phyloP scores from a whole-genome alignment of 2,329 filamentous ascomycete genomes.

The Pseudopithomyces chartarum region DNA sequence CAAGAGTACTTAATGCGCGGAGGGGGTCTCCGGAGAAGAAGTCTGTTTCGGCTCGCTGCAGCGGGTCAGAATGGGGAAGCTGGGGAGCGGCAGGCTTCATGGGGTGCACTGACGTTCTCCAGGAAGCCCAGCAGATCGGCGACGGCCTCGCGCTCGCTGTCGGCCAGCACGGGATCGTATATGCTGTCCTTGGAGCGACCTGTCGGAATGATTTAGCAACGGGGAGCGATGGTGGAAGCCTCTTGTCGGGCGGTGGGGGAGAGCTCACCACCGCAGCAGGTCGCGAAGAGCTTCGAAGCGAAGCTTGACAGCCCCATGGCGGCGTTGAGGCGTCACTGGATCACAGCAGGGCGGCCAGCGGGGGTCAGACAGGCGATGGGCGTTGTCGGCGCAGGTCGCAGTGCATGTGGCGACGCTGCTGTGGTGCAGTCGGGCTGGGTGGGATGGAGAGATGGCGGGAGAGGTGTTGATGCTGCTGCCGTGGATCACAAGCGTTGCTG shows the following conservation, averaged over 20 bases:
- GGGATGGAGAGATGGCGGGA: constrained; percentile 16
- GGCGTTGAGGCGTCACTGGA: constrained; percentile 32
- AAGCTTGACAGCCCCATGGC: constrained; percentile 45
- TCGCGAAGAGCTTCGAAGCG: constrained; percentile 43
- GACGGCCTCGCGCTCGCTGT: constrained; percentile 95
- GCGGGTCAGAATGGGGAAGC: constrained; percentile 37
- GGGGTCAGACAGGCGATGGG: constrained; percentile 14
- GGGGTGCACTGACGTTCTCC: constrained; percentile 74
- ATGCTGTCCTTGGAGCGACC: constrained; percentile 54
- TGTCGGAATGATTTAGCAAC: constrained; percentile 31
- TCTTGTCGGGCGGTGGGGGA: not conserved
- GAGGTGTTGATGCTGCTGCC: not conserved
- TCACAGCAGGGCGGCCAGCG: constrained; percentile 30
- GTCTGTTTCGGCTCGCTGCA: constrained; percentile 90
- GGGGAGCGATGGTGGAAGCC: constrained; percentile 3
- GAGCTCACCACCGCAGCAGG: constrained; percentile 46
- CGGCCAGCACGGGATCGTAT: constrained; percentile 72
- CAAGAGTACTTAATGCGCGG: constrained; percentile 89
- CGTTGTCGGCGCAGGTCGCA: constrained; percentile 6
- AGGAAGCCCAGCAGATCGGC: constrained; percentile 94
- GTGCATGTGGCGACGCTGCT: constrained; percentile 9
- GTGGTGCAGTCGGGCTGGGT: constrained; percentile 18
- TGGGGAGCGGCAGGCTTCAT: constrained; percentile 1
- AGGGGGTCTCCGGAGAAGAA: constrained; percentile 98
- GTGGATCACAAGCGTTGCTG: not conserved